Conservation (phyloP, 2,329 filamentous ascomycete genomes). For the Coniochaeta ligniaria region DNA sequence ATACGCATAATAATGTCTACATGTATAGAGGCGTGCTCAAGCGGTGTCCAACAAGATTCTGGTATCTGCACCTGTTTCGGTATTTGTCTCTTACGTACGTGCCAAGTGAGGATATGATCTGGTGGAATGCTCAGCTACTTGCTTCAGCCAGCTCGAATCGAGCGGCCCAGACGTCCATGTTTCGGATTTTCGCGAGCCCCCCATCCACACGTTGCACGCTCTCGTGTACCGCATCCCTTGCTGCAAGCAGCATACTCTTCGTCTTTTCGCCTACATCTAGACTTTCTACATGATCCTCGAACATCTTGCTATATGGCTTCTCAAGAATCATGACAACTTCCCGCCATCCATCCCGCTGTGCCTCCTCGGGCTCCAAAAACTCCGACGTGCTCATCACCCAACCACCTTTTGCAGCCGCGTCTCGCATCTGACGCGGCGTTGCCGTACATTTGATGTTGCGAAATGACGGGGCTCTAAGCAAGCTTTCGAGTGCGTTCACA, state of each 20-base stretch:
- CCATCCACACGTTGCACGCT: constrained; percentile 3
- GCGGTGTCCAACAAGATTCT: too few relatives aligned
- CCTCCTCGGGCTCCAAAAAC: too few relatives aligned
- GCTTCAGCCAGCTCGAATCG: constrained; percentile 12
- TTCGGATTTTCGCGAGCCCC: not conserved
- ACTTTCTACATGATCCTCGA: constrained; percentile 2
- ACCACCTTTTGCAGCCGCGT: not conserved
- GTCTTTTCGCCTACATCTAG: constrained; percentile 2
- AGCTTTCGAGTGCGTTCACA: constrained; percentile 2
- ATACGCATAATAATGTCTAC: too few relatives aligned
- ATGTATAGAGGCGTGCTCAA: too few relatives aligned
- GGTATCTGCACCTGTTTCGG: too few relatives aligned
- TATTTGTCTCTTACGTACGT: too few relatives aligned
- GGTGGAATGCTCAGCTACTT: too few relatives aligned
- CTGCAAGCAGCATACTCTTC: constrained; percentile 5
- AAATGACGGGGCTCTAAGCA: not conserved
- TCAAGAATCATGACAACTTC: constrained; percentile 3
- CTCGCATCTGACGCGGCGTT: not conserved
- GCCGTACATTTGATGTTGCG: not conserved
- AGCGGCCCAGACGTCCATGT: constrained; percentile 6
- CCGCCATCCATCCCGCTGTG: not conserved
- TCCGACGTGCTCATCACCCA: not conserved
- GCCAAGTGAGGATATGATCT: too few relatives aligned
- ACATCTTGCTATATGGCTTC: not conserved
- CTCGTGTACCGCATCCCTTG: constrained; percentile 4